Base-by-base conservation (phyloP, 768 basidiomycete genomes). In the Mrakia blollopis region DNA sequence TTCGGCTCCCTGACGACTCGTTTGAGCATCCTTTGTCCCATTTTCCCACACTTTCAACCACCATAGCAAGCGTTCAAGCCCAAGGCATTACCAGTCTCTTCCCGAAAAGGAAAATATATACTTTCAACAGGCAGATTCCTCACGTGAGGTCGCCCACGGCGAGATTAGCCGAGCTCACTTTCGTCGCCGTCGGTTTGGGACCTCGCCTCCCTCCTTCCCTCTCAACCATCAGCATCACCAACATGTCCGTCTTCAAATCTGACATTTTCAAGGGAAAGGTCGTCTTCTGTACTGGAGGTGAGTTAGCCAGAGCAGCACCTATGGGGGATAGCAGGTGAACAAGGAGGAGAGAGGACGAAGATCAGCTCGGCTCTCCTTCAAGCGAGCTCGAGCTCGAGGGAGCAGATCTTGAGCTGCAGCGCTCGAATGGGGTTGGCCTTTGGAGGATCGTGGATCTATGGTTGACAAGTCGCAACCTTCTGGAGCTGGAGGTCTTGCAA, bases 231-330 rank as follows among this genome's bases (percentile, higher is more conserved):
- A 37, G 4, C n/a, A 23, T 25, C n/a, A 63, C 37, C 60, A 73
- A n/a, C 65, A 25, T 44, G 50, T n/a, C 65, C 65, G 72, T 73
- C 35, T 98, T 96, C 87, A 90, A 89, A 80, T 81, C 85, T 1
- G 90, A 92, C 79, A 87, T 98, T 41, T 96, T 96, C 88, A 89
- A 89, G 79, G 93, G 91, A 78, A 97, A 95, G 82, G 92, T 95
- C 30, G 82, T 84, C 21, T 84, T 86, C 84, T 93, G 91, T 84
- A 96, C 94, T 0, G 94, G 94, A 52, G 94, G 93, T 83, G 21
- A 70, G 81, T 73, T 14, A 44, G 10, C 2, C 44, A 13, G 2
- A 13, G 44, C 44, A 3, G 14, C 47, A 21, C 13, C 28, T 21
- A 35, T 21, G 1, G 18, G 6, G 7, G 16, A 39, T 28, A 6